These are phyloP conservation scores for Verbena officinalis DNA, from an alignment of 257 asterid genomes.

Conservation along the genomic window DNA sequence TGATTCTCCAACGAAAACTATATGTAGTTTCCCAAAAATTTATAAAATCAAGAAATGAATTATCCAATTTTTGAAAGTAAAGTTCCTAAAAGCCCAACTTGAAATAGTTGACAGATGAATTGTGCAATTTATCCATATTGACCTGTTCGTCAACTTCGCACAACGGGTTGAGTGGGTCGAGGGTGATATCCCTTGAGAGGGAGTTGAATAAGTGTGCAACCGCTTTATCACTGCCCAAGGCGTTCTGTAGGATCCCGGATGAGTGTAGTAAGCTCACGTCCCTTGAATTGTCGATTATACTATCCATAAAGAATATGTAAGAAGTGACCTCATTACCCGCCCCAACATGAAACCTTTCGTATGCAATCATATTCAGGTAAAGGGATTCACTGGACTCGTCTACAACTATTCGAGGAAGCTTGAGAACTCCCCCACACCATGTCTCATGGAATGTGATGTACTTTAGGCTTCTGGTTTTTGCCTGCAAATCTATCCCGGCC, in stretches of 20 bases:
- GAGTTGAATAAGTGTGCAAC: constrained; percentile 60
- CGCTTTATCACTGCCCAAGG: constrained; percentile 56
- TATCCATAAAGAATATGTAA: constrained; percentile 60
- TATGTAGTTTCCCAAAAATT: too few relatives aligned
- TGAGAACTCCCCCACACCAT: constrained; percentile 41
- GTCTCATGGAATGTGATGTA: constrained; percentile 56
- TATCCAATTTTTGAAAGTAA: too few relatives aligned
- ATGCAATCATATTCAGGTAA: constrained; percentile 58
- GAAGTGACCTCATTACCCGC: constrained; percentile 58
- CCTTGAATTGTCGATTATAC: constrained; percentile 43
- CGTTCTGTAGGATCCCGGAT: constrained; percentile 46
- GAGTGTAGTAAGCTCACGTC: constrained; percentile 58
- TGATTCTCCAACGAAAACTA: too few relatives aligned
- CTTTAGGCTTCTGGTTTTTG: constrained; percentile 40
- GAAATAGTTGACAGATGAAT: too few relatives aligned
- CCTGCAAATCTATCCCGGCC: constrained; percentile 49
- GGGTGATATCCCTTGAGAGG: constrained; percentile 45
- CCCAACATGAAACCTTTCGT: constrained; percentile 54
- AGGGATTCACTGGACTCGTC: constrained; percentile 51
- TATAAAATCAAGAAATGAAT: too few relatives aligned
- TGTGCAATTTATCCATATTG: too few relatives aligned
- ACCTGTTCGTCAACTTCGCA: constrained; percentile 30
- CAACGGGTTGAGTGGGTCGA: constrained; percentile 45
- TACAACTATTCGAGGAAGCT: constrained; percentile 47
- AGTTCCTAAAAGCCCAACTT: too few relatives aligned